These are phyloP conservation scores for Torrubiella hemipterigena DNA, from an alignment of 2,329 filamentous ascomycete genomes.

Conservation along the genomic window DNA sequence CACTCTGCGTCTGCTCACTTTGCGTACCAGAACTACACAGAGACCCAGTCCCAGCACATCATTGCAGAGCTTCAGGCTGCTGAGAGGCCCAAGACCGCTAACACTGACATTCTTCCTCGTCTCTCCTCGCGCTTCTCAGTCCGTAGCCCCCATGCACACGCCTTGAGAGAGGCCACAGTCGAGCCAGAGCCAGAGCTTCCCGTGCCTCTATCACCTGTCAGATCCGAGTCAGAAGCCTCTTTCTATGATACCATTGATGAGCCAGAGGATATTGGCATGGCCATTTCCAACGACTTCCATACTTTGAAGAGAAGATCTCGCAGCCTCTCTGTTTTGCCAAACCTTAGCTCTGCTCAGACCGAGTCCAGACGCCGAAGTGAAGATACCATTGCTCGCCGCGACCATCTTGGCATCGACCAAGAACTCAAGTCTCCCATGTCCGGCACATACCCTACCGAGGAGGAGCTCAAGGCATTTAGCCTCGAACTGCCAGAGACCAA, in stretches of 20 bases:
- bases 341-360: conserved; percentile 20
- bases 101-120: too few relatives aligned
- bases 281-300: conserved; percentile 43
- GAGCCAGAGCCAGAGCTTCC: too few relatives aligned
- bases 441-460: conserved; percentile 26
- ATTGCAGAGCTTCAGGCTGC: too few relatives aligned
- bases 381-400: conserved; percentile 53
- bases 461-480: conserved; percentile 4
- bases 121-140: too few relatives aligned
- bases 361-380: conserved; percentile 42
- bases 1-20: too few relatives aligned
- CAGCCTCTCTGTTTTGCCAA: conserved; percentile 43
- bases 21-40: too few relatives aligned
- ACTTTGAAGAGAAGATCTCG: conserved; percentile 42
- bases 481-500: conserved; percentile 20
- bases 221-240: too few relatives aligned
- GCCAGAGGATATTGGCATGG: conserved; percentile 46
- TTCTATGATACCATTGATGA: conserved; percentile 25
- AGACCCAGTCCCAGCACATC: too few relatives aligned
- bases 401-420: conserved; percentile 45
- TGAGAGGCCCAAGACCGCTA: too few relatives aligned
- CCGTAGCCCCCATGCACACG: too few relatives aligned
- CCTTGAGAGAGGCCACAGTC: too few relatives aligned
- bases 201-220: too few relatives aligned
- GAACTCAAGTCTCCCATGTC: conserved; percentile 39